Evolutionary conservation across 2,329 filamentous ascomycete genomes (phyloP), one percentile per base, ranked within the genome.

Genomic region (Emmonsiellopsis sp.): DNA sequence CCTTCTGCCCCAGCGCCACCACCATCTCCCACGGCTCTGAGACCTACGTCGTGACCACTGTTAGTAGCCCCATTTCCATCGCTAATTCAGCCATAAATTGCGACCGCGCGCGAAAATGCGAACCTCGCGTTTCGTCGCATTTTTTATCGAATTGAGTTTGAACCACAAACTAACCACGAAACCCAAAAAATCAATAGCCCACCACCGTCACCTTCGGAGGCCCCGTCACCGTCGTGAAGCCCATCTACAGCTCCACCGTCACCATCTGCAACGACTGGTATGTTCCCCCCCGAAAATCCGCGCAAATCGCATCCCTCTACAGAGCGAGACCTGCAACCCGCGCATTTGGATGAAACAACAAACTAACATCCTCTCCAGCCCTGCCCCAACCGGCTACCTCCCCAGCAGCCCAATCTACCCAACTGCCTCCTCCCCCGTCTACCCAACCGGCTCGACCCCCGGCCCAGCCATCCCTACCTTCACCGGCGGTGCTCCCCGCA

Each of bases 1-100:
- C 85, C 67, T 87, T 78, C 81, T 89, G 86, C 82, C 84, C 86
- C 20, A 76, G 67, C 61, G 70, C 85, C 60, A 88, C 85, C 63
- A 70, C 75, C 63, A 72, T 88, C 71, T 80, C 79, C 65, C 76
- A 85, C 74, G 79, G 78, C 67, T 75, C 72, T 72, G 76, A 79
- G 69, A 87, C 84, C 73, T 87, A 86, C 79, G 85, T 79, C 63
- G 76, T 89, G 72, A 83, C 83, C 60, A 74, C 79, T 73, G 80
- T 81, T 75, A 56, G 76, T 26, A 26, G 20, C 20, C 20, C 20
- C 20, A 26, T 26, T 26, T 26, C 20, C 20, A 3, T 1, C 5
- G 20, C 20, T 26, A 26, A 26, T 26, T 26, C 3, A 1, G 20
- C 20, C 20, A 26, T 26, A 26, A 26, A 26, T 26, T 26, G 20